Base-by-base conservation (phyloP, 805 yeast genomes). In the Spathaspora boniae region DNA sequence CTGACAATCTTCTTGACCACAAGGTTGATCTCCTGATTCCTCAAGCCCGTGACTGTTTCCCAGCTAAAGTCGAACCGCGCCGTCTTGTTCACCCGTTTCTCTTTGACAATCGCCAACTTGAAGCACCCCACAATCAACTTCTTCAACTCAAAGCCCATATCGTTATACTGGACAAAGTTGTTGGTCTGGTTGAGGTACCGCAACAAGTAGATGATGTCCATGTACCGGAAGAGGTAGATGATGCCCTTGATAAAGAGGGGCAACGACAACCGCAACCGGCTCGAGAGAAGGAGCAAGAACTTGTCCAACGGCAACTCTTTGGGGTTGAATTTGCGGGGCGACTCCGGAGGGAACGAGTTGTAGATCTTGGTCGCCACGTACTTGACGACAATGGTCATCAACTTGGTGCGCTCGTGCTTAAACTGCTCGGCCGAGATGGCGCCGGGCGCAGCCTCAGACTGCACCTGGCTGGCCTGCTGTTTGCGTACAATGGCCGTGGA, bases 151-250 rank as follows among this genome's bases (percentile, higher is more conserved):
- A 60, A 66, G 22, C 64, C 71, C 73, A 67, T 67, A 21, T 62
- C 69, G 29, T 56, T 65, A 46, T 61, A 64, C 44, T 61, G 64
- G 21, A 68, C 70, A 40, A 56, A 63, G 41, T 68, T 68, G 42
- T 68, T 68, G 19, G 70, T 60, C 45, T 68, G 73, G 41, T 68
- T 68, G 38, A 68, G 58, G 43, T 68, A 68, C 36, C 73, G 50
- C 40, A 68, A 59, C 37, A 68, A 56, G 47, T 68, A 68, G 33
- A 68, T 60, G 29, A 68, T 64, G 44, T 68, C 72, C 72, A 68
- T 68, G 45, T 68, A 68, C 35, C 73, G 54, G 52, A 68, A 68
- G 30, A 68, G 51, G 43, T 67, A 67, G 18, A 68, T 62, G 26
- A 60, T 52, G 4, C 70, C 66, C 38, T 61, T 64, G 57, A 68